Percentiles rank a stretch among this genome's conserved stretches.
Conservation (phyloP, 1,284 basidiomycete species). For the Xerocomus amazonicus region DNA sequence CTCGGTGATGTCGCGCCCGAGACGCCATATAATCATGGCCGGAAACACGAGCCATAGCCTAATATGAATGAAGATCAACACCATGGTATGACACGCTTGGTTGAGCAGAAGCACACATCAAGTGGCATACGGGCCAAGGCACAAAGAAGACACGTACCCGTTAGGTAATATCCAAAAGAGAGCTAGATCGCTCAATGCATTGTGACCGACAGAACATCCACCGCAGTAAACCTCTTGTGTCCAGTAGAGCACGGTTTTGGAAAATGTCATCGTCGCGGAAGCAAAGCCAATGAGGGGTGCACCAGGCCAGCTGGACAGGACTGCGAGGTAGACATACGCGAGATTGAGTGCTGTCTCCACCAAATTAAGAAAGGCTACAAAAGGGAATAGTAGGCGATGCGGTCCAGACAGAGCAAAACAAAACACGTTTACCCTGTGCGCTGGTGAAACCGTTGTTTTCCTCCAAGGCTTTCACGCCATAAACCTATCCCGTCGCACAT, state of each 20-base stretch:
- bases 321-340: constrained; percentile 71
- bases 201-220: constrained; percentile 75
- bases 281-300: constrained; percentile 77
- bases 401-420: not conserved
- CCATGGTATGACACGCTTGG: not conserved
- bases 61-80: not conserved
- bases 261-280: constrained; percentile 71
- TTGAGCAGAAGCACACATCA: not conserved
- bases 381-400: not conserved
- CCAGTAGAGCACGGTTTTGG: constrained; percentile 85
- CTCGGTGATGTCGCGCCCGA: constrained; percentile 55
- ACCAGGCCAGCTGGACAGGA: constrained; percentile 53
- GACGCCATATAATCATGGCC: constrained; percentile 47
- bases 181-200: constrained; percentile 50
- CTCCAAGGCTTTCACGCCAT: constrained; percentile 64
- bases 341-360: constrained; percentile 78
- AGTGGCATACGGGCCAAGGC: not conserved
- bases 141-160: constrained; percentile 47
- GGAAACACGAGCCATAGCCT: constrained; percentile 77
- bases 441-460: constrained; percentile 78
- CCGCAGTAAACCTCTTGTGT: constrained; percentile 72
- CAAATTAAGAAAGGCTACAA: constrained; percentile 72
- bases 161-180: constrained; percentile 77
- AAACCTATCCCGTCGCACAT: constrained; percentile 49
- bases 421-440: constrained; percentile 66